These are phyloP conservation scores for Setaria viridis DNA, from an alignment of 202 grass and related monocot genomes.

Conservation along the genomic window DNA sequence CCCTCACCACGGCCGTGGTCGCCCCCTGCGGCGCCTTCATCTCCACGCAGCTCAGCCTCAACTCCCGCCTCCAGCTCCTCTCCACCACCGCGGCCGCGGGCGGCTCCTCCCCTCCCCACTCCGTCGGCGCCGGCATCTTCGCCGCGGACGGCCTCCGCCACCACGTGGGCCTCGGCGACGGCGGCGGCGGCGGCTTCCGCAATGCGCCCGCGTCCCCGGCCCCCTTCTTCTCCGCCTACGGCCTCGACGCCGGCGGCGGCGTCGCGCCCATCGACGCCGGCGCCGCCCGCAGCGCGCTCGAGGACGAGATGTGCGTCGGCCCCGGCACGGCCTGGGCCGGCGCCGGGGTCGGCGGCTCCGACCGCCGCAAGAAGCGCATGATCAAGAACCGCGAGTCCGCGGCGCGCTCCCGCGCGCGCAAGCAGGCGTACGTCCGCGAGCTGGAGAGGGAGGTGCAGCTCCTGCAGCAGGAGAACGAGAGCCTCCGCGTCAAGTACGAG, in stretches of 20 bases:
- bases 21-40: constrained; percentile 6
- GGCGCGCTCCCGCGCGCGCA: constrained; percentile 63
- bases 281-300: constrained; percentile 13
- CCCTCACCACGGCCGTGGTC: background rate
- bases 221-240: constrained; percentile 33
- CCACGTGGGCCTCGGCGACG: background rate
- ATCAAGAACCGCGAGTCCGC: constrained; percentile 82
- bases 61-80: constrained; percentile 47
- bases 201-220: constrained; percentile 42
- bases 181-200: constrained; percentile 3
- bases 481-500: constrained; percentile 52
- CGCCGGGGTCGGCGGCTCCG: background rate
- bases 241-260: background rate
- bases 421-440: constrained; percentile 57
- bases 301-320: constrained; percentile 34
- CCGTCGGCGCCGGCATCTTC: background rate
- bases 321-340: background rate
- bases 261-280: constrained; percentile 13
- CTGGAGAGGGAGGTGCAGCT: constrained; percentile 51
- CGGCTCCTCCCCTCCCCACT: background rate
- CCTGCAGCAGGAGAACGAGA: constrained; percentile 53
- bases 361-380: constrained; percentile 66
- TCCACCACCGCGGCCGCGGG: background rate
- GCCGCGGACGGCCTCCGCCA: constrained; percentile 3
- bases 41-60: constrained; percentile 59